Conservation (phyloP, 2,329 filamentous ascomycete species). For the Alternaria sp. region DNA sequence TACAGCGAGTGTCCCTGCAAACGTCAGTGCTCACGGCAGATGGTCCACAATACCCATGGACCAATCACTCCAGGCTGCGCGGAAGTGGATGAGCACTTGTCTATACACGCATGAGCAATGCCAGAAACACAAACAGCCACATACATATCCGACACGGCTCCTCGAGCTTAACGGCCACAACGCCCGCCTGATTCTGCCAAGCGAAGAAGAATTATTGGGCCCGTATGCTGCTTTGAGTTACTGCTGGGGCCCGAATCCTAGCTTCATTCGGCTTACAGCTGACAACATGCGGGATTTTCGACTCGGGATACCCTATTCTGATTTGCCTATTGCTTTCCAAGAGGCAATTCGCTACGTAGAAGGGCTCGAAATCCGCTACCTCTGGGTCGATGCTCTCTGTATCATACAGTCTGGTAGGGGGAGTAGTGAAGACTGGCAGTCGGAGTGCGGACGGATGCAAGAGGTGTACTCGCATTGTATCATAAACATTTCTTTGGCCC, state of each 20-base stretch:
- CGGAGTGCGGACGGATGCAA: neutral
- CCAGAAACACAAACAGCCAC: neutral
- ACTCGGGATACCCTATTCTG: no score
- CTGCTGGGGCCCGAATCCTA: neutral
- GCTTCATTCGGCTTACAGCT: neutral
- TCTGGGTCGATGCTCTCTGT: slow-evolving; percentile 9
- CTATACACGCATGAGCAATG: neutral
- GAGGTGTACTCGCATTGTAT: neutral
- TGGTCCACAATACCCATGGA: neutral
- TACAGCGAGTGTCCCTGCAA: neutral
- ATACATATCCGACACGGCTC: neutral
- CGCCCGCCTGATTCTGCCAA: no score
- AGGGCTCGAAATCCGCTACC: neutral
- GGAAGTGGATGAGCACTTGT: neutral
- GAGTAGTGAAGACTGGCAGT: neutral
- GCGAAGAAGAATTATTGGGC: neutral
- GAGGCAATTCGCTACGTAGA: neutral
- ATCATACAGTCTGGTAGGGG: slow-evolving; percentile 1
- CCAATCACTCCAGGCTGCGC: neutral
- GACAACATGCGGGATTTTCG: neutral
- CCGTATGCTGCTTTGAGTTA: neutral
- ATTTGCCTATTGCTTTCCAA: neutral
- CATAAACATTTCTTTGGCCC: neutral
- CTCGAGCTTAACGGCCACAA: neutral
- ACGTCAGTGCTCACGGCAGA: neutral